These are phyloP conservation scores for Lasiosphaeria ovina DNA, from an alignment of 495 filamentous ascomycete species.

Conservation along the genomic window DNA sequence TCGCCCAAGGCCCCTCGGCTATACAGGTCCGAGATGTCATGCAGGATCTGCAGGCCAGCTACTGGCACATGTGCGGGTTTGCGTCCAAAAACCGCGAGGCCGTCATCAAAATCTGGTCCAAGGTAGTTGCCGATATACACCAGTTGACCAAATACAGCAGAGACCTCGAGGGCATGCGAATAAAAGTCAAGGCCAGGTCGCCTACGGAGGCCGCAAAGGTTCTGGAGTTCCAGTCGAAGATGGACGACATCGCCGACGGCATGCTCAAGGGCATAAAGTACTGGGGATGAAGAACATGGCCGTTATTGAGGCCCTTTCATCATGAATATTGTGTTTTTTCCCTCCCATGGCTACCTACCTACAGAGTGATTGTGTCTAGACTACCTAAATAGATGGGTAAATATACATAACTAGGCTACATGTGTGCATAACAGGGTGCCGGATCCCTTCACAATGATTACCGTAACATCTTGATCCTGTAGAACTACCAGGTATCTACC, in stretches of 20 bases:
- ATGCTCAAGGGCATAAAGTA: background rate
- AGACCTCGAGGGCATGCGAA: background rate
- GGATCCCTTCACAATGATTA: too few relatives aligned
- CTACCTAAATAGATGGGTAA: too few relatives aligned
- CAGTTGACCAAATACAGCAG: background rate
- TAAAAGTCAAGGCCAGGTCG: background rate
- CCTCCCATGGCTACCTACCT: too few relatives aligned
- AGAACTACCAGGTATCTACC: too few relatives aligned
- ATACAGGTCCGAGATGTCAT: background rate
- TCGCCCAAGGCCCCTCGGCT: background rate
- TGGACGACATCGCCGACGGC: background rate
- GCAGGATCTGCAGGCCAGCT: background rate
- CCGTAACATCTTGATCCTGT: too few relatives aligned
- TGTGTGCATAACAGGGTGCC: too few relatives aligned
- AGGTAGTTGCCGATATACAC: background rate
- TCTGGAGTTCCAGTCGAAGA: background rate
- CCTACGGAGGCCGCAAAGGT: background rate
- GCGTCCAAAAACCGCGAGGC: background rate
- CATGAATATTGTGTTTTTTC: too few relatives aligned
- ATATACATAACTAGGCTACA: too few relatives aligned
- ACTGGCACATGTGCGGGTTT: background rate
- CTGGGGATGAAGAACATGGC: background rate
- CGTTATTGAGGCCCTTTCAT: too few relatives aligned
- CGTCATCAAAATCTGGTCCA: background rate
- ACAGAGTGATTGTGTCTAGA: too few relatives aligned